phyloP scores from a whole-genome alignment of 345 rosid genomes.

The Gynandropsis gynandra region DNA sequence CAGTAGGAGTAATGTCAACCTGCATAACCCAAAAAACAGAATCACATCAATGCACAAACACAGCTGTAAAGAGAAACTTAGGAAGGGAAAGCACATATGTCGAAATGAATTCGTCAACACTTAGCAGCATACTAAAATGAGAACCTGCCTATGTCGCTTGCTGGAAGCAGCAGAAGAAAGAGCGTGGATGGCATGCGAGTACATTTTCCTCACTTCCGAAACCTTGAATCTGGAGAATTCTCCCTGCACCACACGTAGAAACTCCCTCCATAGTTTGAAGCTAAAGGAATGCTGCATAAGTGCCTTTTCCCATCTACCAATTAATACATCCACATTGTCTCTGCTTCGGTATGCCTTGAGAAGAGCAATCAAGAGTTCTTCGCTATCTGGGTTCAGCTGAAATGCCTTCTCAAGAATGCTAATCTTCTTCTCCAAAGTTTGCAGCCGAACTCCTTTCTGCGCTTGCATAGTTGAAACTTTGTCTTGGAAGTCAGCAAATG shows the following conservation, averaged over 20 bases:
- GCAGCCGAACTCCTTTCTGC: slow-evolving; percentile 80
- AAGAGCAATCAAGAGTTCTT: slow-evolving; percentile 67
- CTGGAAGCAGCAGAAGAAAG: slow-evolving; percentile 63
- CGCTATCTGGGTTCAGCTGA: slow-evolving; percentile 83
- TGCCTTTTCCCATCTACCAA: slow-evolving; percentile 78
- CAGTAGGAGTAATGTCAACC: slow-evolving; percentile 43
- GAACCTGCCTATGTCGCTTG: slow-evolving; percentile 98
- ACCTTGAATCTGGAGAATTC: slow-evolving; percentile 94
- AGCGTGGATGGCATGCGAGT: slow-evolving; percentile 85
- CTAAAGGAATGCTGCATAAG: slow-evolving; percentile 67
- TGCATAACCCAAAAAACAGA: slow-evolving; percentile 34
- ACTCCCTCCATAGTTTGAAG: slow-evolving; percentile 80
- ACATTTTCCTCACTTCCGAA: slow-evolving; percentile 79
- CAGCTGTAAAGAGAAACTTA: slow-evolving; percentile 3
- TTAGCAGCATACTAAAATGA: slow-evolving; percentile 30
- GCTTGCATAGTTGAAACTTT: slow-evolving; percentile 62
- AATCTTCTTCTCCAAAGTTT: slow-evolving; percentile 88
- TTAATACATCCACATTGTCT: slow-evolving; percentile 63
- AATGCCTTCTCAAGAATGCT: slow-evolving; percentile 86
- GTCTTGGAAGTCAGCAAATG: slow-evolving; percentile 80
- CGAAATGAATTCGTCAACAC: slow-evolving; percentile 17
- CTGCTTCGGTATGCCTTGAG: slow-evolving; percentile 76
- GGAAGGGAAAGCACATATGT: background rate
- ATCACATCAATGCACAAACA: background rate
- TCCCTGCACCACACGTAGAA: slow-evolving; percentile 65